Evolutionary conservation across 805 yeast species (phyloP), one percentile per base, ranked within the genome.

Genomic region (Hanseniaspora guilliermondii): DNA sequence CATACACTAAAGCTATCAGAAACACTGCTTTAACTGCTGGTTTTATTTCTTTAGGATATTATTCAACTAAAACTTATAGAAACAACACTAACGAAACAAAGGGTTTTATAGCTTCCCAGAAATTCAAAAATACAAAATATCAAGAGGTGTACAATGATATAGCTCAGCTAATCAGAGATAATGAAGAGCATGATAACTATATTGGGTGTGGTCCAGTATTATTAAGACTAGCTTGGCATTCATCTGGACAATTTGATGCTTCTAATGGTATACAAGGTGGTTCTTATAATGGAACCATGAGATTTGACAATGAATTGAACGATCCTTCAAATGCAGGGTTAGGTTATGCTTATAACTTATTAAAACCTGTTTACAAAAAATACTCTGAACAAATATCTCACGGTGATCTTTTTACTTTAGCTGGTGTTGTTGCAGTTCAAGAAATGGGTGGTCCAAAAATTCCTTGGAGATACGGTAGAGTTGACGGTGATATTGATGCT

Each of bases 201-300:
- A 79, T 82, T 25, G 83, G 81, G 3, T 75, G 80, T 58, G 93
- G 89, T 0, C 96, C 95, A 9, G 79, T 83, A 16, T 70, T 87
- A 40, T 79, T 87, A 24, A 78, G 95, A 61, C 74, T 85, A 54
- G 84, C 95, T 27, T 87, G 95, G 95, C 95, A 87, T 65, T 77
- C 83, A 36, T 77, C 86, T 56, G 95, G 94, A n/a, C 85, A 93
- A 19, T 87, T 74, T 67, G 87, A 85, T 61, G 71, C 70, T 59
- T 65, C 67, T n/a, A 69, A 71, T 21, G 72, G 76, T 46, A 66
- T 81, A 1, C 70, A 72, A 17, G 87, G 86, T 44, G 87, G 87
- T 2, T 79, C 86, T 1, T 80, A 74, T 61, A 87, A 87, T 44
- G 87, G 87, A 47, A 82, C 88, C 14, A 79, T 81, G 76, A 71